phyloP scores from a whole-genome alignment of 192 early-diverging fungal species.

The Podila epigama region DNA sequence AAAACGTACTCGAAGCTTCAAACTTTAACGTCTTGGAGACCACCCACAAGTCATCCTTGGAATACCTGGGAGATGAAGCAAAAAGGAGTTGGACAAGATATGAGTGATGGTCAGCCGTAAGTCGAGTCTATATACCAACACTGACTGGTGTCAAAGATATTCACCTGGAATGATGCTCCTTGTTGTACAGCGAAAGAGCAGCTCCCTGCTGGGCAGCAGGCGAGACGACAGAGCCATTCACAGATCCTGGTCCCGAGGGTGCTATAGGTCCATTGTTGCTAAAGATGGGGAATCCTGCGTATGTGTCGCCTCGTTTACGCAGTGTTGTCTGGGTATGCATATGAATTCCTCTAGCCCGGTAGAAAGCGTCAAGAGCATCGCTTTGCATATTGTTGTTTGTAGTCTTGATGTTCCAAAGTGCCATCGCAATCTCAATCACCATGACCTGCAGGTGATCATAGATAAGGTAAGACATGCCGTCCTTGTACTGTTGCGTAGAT shows the following conservation, averaged over 20 bases:
- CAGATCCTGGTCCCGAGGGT: neutral
- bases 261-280: neutral
- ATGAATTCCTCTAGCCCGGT: slow-evolving; percentile 22
- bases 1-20: slow-evolving; percentile 53
- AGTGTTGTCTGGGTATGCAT: slow-evolving; percentile 19
- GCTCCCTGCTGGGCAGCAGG: slow-evolving; percentile 15
- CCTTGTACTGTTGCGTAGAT: slow-evolving; percentile 41
- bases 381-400: slow-evolving; percentile 14
- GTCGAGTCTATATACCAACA: too few relatives aligned
- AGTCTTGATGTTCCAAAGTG: slow-evolving; percentile 38
- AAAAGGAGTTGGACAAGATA: too few relatives aligned
- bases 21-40: slow-evolving; percentile 49
- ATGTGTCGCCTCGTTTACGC: slow-evolving; percentile 8
- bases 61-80: slow-evolving; percentile 4
- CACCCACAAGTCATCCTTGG: slow-evolving; percentile 60
- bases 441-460: slow-evolving; percentile 55
- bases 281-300: slow-evolving; percentile 32
- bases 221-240: neutral
- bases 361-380: slow-evolving; percentile 8
- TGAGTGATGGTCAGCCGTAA: too few relatives aligned
- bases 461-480: slow-evolving; percentile 49
- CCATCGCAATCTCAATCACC: slow-evolving; percentile 46
- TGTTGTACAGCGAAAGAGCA: slow-evolving; percentile 32
- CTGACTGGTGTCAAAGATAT: neutral
- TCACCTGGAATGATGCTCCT: slow-evolving; percentile 57